phyloP scores from a whole-genome alignment of 2,329 filamentous ascomycete genomes.

The Colletotrichum sp. region DNA sequence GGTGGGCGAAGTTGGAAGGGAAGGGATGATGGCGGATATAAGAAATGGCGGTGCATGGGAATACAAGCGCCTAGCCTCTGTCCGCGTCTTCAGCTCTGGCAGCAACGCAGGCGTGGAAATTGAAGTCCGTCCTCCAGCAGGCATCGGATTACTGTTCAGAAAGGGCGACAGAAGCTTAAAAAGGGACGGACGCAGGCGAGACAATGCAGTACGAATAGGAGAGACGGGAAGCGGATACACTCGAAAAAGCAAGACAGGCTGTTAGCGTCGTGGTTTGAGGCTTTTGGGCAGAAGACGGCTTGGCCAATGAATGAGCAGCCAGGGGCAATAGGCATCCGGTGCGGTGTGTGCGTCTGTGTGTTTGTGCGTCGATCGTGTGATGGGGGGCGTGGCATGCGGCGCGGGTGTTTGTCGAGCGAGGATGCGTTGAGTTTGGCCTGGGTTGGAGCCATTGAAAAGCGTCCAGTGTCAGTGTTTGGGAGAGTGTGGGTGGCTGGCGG shows the following conservation, averaged over 20 bases:
- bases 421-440: conserved; percentile 3
- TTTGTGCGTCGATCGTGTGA: conserved; percentile 20
- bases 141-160: conserved; percentile 13
- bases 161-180: conserved; percentile 23
- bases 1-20: background rate
- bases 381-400: conserved; percentile 8
- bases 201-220: conserved; percentile 17
- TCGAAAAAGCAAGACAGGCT: conserved; percentile 15
- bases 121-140: conserved; percentile 7
- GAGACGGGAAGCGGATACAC: conserved; percentile 6
- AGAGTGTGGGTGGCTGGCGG: background rate
- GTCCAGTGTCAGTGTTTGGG: background rate
- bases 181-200: conserved; percentile 19
- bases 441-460: background rate
- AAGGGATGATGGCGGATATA: background rate
- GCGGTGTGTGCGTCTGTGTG: conserved; percentile 18
- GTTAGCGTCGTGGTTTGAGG: conserved; percentile 17
- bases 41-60: background rate
- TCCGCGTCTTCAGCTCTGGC: background rate
- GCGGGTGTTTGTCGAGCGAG: conserved; percentile 6
- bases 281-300: conserved; percentile 12
- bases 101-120: background rate
- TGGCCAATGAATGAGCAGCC: background rate
- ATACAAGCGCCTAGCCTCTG: background rate
- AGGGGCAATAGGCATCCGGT: conserved; percentile 6